These are phyloP conservation scores for Chalciporus piperatus DNA, from an alignment of 768 basidiomycete species.

Conservation along the genomic window DNA sequence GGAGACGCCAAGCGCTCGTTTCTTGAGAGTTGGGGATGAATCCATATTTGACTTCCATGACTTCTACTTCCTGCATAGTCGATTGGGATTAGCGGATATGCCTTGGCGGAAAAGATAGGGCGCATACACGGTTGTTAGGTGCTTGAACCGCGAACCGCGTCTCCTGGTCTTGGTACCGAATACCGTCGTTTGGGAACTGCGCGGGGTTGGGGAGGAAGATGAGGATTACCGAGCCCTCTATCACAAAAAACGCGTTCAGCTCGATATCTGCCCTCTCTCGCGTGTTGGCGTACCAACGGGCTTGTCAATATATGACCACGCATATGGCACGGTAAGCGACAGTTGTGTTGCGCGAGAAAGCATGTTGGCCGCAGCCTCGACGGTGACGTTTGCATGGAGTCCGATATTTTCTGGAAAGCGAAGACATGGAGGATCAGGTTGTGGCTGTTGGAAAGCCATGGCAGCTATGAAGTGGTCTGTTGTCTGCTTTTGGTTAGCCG, in stretches of 20 bases:
- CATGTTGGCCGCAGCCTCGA: constrained; percentile 59
- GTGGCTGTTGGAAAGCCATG: constrained; percentile 44
- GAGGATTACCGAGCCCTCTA: constrained; percentile 68
- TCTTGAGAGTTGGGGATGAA: constrained; percentile 71
- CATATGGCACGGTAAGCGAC: constrained; percentile 59
- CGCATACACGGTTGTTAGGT: constrained; percentile 55
- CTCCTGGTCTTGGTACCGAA: constrained; percentile 75
- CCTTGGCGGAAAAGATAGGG: background rate
- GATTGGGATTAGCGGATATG: background rate
- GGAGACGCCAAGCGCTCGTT: constrained; percentile 58
- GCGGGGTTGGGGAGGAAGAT: constrained; percentile 58
- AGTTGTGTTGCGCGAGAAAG: constrained; percentile 57
- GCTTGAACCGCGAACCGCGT: constrained; percentile 49
- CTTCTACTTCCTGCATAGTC: constrained; percentile 65
- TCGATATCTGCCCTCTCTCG: background rate
- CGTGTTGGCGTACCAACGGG: constrained; percentile 52
- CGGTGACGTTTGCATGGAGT: constrained; percentile 49
- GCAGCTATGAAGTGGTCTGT: background rate
- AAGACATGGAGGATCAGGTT: constrained; percentile 62
- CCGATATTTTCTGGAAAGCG: constrained; percentile 68
- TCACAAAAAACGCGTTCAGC: background rate
- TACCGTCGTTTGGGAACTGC: constrained; percentile 71
- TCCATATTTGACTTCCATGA: constrained; percentile 69
- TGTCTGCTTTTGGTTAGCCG: constrained; percentile 12
- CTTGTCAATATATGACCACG: constrained; percentile 76